phyloP scores from a whole-genome alignment of 306 rosid genomes.

The Gynostemma pentaphyllum region DNA sequence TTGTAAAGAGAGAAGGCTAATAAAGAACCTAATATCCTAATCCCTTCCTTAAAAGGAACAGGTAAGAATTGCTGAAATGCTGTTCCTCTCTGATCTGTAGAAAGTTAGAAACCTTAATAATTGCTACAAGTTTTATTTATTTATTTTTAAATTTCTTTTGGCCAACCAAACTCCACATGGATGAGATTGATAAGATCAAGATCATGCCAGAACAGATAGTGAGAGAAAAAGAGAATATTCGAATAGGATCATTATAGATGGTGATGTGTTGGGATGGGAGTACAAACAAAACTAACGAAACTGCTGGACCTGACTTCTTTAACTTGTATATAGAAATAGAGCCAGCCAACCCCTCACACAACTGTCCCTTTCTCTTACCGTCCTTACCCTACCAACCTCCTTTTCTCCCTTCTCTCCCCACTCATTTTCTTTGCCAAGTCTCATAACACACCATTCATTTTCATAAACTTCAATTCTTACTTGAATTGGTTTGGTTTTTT shows the following conservation, averaged over 20 bases:
- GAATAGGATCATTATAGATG: no score
- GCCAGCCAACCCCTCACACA: not conserved
- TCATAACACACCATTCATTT: no score
- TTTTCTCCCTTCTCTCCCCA: not conserved
- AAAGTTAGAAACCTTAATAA: not conserved
- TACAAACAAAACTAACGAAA: conserved; percentile 45
- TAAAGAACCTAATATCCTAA: no score
- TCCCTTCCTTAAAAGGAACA: no score
- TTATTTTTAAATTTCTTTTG: no score
- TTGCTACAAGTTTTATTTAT: not conserved
- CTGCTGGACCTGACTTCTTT: conserved; percentile 35
- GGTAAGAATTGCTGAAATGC: no score
- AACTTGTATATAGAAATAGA: conserved; percentile 15
- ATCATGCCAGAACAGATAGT: not conserved
- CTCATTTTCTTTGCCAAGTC: no score
- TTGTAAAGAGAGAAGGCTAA: no score
- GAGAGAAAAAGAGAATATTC: no score
- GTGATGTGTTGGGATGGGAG: conserved; percentile 14
- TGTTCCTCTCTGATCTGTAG: not conserved
- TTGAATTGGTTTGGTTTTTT: no score
- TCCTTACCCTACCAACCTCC: not conserved
- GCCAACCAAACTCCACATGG: not conserved
- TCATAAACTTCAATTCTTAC: not conserved
- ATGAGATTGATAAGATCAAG: not conserved
- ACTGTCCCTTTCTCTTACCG: not conserved